Percentiles rank a stretch among this genome's conserved stretches.
phyloP scores from a whole-genome alignment of 163 green algal species.

The Scenedesmus sp. region DNA sequence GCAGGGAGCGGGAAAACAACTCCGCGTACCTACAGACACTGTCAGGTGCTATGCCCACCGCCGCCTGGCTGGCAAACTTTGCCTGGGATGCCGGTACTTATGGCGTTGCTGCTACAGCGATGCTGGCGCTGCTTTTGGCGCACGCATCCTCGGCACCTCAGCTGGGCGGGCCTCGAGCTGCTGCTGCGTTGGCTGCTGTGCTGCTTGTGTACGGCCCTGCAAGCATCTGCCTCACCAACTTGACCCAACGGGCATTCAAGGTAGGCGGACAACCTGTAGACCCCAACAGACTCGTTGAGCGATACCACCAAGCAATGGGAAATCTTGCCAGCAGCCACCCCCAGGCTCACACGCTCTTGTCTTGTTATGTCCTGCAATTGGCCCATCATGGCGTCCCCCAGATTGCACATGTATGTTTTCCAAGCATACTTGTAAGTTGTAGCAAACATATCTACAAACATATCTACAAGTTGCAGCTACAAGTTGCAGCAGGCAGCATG shows the following conservation, averaged over 20 bases:
- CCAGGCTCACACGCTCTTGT: too few species aligned
- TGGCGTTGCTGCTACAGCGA: slow-evolving; percentile 61
- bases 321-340: too few species aligned
- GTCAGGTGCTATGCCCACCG: slow-evolving; percentile 64
- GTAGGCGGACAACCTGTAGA: neutral
- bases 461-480: too few species aligned
- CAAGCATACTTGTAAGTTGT: neutral
- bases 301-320: too few species aligned
- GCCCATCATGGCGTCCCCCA: too few species aligned
- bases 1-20: slow-evolving; percentile 75
- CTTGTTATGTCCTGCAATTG: too few species aligned
- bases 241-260: slow-evolving; percentile 72
- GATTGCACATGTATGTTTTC: too few species aligned
- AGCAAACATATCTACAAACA: too few species aligned
- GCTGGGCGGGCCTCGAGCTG: slow-evolving; percentile 64
- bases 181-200: slow-evolving; percentile 70
- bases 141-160: slow-evolving; percentile 36
- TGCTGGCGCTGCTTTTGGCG: slow-evolving; percentile 69
- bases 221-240: slow-evolving; percentile 75
- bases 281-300: too few species aligned
- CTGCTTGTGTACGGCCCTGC: slow-evolving; percentile 70
- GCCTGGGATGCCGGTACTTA: slow-evolving; percentile 73
- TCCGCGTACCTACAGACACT: slow-evolving; percentile 85
- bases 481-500: too few species aligned
- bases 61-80: slow-evolving; percentile 79